Conservation (phyloP, 495 filamentous ascomycete genomes). For the Neurospora tetraspora region DNA sequence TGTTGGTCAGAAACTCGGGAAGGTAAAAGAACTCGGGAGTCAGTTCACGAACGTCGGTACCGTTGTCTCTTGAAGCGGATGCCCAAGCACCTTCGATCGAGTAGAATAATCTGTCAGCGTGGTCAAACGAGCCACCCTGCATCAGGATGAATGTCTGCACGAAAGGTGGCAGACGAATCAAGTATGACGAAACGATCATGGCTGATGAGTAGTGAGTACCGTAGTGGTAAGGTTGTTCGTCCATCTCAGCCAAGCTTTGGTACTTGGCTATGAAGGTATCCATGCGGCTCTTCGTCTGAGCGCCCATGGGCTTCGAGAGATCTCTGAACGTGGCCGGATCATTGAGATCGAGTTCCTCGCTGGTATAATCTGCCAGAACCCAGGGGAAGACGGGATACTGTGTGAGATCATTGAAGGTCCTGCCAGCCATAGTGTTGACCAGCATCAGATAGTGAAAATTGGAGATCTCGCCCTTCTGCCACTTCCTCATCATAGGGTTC, state of each 20-base stretch:
- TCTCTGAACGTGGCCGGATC: constrained; percentile 82
- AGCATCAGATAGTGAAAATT: constrained; percentile 99
- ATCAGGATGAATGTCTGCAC: constrained; percentile 95
- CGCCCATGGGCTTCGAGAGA: constrained; percentile 92
- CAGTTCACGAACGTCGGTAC: constrained; percentile 86
- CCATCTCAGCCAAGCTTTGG: constrained; percentile 83
- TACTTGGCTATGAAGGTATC: constrained; percentile 74
- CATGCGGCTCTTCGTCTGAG: constrained; percentile 68
- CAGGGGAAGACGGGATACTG: constrained; percentile 98
- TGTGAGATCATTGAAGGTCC: constrained; percentile 96
- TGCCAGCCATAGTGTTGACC: constrained; percentile 91
- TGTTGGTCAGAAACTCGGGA: constrained; percentile 84
- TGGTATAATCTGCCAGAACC: constrained; percentile 92
- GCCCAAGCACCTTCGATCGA: constrained; percentile 86
- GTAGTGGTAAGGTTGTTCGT: constrained; percentile 86
- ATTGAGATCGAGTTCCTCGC: constrained; percentile 82
- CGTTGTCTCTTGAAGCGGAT: constrained; percentile 81
- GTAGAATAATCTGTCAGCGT: constrained; percentile 90
- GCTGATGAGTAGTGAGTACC: constrained; percentile 98
- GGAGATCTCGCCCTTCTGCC: constrained; percentile 89
- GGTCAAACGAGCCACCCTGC: constrained; percentile 93
- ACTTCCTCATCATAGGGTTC: constrained; percentile 81
- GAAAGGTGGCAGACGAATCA: constrained; percentile 91
- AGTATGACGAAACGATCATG: constrained; percentile 95
- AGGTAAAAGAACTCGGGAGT: constrained; percentile 97